These are phyloP conservation scores for Fraxinus cuspidata DNA, from an alignment of 257 asterid species.

Conservation along the genomic window DNA sequence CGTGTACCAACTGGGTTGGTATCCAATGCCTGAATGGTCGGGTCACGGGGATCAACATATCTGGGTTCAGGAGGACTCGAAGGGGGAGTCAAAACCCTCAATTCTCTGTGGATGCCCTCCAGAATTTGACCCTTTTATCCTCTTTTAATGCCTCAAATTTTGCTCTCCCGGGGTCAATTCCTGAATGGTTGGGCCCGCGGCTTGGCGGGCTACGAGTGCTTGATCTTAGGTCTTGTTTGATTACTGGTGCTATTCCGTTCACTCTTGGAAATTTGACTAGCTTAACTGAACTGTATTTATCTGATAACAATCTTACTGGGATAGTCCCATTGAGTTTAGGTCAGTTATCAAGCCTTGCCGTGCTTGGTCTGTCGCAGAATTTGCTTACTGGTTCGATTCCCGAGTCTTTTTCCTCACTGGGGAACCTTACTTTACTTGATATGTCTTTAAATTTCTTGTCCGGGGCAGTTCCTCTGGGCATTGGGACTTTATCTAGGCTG, in stretches of 20 bases:
- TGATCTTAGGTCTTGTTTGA: conserved; percentile 80
- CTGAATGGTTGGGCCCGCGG: conserved; percentile 72
- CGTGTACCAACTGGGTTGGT: conserved; percentile 77
- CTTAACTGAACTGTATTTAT: conserved; percentile 59
- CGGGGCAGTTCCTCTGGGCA: conserved; percentile 45
- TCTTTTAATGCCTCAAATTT: conserved; percentile 82
- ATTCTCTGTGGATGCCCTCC: conserved; percentile 76
- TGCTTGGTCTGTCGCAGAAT: conserved; percentile 52
- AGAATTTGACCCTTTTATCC: conserved; percentile 62
- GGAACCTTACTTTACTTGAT: conserved; percentile 47
- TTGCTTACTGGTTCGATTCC: conserved; percentile 44
- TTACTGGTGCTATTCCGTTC: conserved; percentile 57
- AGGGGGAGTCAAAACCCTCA: conserved; percentile 69
- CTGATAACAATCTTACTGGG: conserved; percentile 59
- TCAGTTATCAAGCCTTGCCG: conserved; percentile 37
- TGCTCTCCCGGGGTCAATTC: conserved; percentile 67
- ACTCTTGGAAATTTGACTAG: conserved; percentile 75
- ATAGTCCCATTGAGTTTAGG: conserved; percentile 43
- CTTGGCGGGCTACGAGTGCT: conserved; percentile 63
- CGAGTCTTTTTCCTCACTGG: conserved; percentile 28
- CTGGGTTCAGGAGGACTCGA: conserved; percentile 83
- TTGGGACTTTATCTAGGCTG: conserved; percentile 52
- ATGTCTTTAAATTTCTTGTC: conserved; percentile 48
- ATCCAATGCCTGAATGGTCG: conserved; percentile 66
- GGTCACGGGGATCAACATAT: conserved; percentile 68